Base-by-base conservation (phyloP, 768 basidiomycete species). In the Psilocybe azurescens region DNA sequence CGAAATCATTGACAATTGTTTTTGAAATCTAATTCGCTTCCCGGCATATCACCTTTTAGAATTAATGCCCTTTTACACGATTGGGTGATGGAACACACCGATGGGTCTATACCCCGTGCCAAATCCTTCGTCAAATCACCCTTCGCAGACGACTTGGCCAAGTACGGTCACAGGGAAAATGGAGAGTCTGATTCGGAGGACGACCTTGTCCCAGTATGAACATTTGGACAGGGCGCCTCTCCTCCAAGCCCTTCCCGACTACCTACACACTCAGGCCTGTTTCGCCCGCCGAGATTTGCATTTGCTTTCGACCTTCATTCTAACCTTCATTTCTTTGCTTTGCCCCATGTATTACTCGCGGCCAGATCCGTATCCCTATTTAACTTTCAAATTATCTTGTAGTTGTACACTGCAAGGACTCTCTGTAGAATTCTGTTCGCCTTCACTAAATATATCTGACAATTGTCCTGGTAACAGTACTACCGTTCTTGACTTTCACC, bases 31-130 rank as follows among this genome's bases (percentile, higher is more conserved):
- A 39, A 39, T 39, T 39, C 38, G 38, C 38, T 16, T 44, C 41
- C 41, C 32, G 20, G 7, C 20, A 18, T 4, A 52, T 24, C 24
- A 16, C 33, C 18, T 48, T 9, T 24, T 62, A 77, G 77, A 57
- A 67, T 77, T 18, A 75, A 76, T 46, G 47, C 60, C 16, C 33
- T 74, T 7, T 59, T 78, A 14, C 67, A 73, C 36, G 70, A 75
- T 41, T 77, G 75, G 62, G 58, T 79, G 9, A 53, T 74, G 64
- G 53, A 59, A 52, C 59, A 70, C n/a, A 65, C 69, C 3, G 67
- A 67, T 13, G 52, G 50, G 2, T 33, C 30, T 5, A 61, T 77
- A 16, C 73, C 74, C 11, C 67, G 70, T 6, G 61, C 73, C 1
- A 72, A 63, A 13, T 20, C 52, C 2, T 28, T 53, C 3, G 71